phyloP scores from a whole-genome alignment of 1,139 yeast genomes.

The Suhomyces taliae region DNA sequence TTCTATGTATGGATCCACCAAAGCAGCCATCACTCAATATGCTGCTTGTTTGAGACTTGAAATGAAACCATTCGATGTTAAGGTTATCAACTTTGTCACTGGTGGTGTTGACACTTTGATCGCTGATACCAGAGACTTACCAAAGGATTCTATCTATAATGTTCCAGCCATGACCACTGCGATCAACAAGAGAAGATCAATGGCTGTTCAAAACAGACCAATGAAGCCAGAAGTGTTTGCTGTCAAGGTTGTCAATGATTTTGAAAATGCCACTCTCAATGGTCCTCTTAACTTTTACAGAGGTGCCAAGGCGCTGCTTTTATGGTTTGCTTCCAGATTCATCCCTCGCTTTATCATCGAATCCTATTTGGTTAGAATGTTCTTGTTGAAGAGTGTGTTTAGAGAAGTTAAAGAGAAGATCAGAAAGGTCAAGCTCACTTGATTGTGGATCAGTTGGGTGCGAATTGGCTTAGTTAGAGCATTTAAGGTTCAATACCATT shows the following conservation, averaged over 20 bases:
- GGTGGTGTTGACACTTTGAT: constrained; percentile 65
- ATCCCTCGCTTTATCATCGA: constrained; percentile 56
- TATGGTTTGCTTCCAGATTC: constrained; percentile 49
- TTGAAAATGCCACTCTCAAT: constrained; percentile 44
- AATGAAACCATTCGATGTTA: constrained; percentile 70
- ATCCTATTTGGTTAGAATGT: constrained; percentile 42
- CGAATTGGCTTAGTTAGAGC: background rate
- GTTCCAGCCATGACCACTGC: constrained; percentile 52
- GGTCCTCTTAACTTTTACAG: constrained; percentile 48
- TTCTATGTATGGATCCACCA: constrained; percentile 65
- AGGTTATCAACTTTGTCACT: constrained; percentile 68
- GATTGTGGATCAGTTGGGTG: background rate
- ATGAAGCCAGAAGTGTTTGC: constrained; percentile 61
- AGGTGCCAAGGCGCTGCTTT: constrained; percentile 49
- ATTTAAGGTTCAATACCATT: too few species aligned
- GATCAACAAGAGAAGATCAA: constrained; percentile 51
- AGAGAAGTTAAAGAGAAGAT: constrained; percentile 23
- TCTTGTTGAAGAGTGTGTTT: constrained; percentile 41
- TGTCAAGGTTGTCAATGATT: constrained; percentile 50
- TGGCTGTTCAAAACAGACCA: constrained; percentile 64
- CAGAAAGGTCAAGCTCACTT: constrained; percentile 14
- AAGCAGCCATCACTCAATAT: constrained; percentile 76
- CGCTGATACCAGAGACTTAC: constrained; percentile 52
- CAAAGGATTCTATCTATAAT: constrained; percentile 54
- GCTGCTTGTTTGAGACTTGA: constrained; percentile 64